Evolutionary conservation across 176 grass and related monocot species (phyloP).

Genomic region (Melocanna baccifera): DNA sequence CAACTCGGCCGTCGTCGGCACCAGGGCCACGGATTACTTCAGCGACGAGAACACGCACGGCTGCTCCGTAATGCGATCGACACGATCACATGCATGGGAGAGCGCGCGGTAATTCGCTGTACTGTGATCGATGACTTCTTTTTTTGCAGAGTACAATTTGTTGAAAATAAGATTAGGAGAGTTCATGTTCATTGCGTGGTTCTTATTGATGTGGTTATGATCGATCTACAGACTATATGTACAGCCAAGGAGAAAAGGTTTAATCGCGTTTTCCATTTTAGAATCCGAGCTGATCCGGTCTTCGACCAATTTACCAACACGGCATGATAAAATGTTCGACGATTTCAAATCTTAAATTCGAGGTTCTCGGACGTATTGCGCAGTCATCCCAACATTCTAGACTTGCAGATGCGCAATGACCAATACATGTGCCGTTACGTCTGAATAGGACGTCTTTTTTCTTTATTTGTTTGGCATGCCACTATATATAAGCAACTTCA

Average conservation of each 20-base stretch:
- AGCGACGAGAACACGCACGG: slow-evolving; percentile 82
- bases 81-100: neutral
- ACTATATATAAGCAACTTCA: no score
- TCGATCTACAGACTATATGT: neutral
- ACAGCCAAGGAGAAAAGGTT: neutral
- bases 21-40: slow-evolving; percentile 61
- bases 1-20: slow-evolving; percentile 43
- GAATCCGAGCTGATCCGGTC: neutral
- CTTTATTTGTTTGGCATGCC: no score
- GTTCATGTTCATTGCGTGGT: neutral
- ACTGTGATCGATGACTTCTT: neutral
- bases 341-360: neutral
- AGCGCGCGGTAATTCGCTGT: neutral
- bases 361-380: neutral
- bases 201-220: neutral
- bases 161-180: neutral
- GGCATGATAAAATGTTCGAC: neutral
- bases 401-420: no score
- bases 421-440: no score
- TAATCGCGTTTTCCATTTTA: neutral
- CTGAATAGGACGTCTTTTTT: no score
- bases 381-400: neutral
- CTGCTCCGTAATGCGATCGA: slow-evolving; percentile 67
- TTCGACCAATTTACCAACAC: neutral
- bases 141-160: neutral